phyloP scores from a whole-genome alignment of 2,329 filamentous ascomycete species.

The Aureobasidium sp. region DNA sequence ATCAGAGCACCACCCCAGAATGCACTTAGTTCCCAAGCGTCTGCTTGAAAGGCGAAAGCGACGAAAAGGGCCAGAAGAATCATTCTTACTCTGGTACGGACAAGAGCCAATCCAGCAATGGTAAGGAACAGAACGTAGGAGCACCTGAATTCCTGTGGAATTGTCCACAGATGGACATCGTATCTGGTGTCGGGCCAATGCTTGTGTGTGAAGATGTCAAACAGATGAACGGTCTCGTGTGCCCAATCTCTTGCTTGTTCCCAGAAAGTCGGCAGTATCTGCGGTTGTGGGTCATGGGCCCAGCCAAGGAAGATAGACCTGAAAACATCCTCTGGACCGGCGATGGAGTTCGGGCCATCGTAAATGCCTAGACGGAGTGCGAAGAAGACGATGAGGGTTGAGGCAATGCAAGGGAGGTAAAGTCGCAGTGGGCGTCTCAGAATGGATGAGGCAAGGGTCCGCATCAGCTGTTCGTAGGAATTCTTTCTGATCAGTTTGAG shows the following conservation, averaged over 20 bases:
- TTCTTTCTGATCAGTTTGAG: conserved; percentile 25
- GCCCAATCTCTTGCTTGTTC: conserved; percentile 25
- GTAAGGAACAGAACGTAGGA: conserved; percentile 52
- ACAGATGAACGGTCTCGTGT: conserved; percentile 32
- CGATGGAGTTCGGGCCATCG: conserved; percentile 17
- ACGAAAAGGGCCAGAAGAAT: conserved; percentile 37
- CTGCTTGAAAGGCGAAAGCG: conserved; percentile 42
- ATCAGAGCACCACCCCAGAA: conserved; percentile 50
- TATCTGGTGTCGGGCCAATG: conserved; percentile 33
- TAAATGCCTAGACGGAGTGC: conserved; percentile 13
- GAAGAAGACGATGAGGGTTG: conserved; percentile 19
- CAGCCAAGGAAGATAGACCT: conserved; percentile 16
- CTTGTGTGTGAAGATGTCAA: conserved; percentile 20
- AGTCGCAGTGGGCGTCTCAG: conserved; percentile 22
- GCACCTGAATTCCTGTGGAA: conserved; percentile 54
- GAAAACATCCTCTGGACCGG: conserved; percentile 15
- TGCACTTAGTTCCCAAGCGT: conserved; percentile 49
- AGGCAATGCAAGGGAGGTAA: conserved; percentile 19
- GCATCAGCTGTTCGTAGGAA: conserved; percentile 19
- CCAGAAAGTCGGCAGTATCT: conserved; percentile 13
- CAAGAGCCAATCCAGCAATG: conserved; percentile 35
- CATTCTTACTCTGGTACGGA: conserved; percentile 29
- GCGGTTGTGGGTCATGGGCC: conserved; percentile 19
- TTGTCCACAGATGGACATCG: conserved; percentile 57
- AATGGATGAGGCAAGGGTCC: conserved; percentile 18